phyloP scores from a whole-genome alignment of 306 rosid genomes.

The Abrus precatorius region DNA sequence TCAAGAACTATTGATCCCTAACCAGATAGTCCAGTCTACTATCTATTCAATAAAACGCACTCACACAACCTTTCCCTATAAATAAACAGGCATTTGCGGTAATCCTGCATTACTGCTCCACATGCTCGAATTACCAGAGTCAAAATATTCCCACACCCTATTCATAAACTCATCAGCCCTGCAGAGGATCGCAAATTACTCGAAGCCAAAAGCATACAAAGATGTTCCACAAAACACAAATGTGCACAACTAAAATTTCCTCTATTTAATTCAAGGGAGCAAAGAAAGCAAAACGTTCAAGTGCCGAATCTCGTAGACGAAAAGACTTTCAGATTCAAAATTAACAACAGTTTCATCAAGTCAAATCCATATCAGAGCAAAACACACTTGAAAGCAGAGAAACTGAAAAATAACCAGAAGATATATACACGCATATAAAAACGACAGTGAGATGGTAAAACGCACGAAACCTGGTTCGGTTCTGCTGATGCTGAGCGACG shows the following conservation, averaged over 20 bases:
- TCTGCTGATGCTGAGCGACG: constrained; percentile 18
- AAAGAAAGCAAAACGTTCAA: neutral
- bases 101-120: constrained; percentile 20
- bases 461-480: constrained; percentile 50
- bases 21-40: constrained; percentile 19
- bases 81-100: neutral
- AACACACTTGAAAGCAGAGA: constrained; percentile 14
- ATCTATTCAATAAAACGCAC: neutral
- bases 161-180: constrained; percentile 16
- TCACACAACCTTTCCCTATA: constrained; percentile 1
- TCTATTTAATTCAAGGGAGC: neutral
- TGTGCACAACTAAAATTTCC: constrained; percentile 12
- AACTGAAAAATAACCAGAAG: neutral
- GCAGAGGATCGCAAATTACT: neutral
- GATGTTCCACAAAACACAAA: constrained; percentile 13
- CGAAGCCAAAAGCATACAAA: neutral
- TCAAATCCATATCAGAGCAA: constrained; percentile 38
- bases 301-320: constrained; percentile 41
- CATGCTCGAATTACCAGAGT: constrained; percentile 23
- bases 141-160: constrained; percentile 21
- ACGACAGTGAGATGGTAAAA: constrained; percentile 37
- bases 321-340: constrained; percentile 55
- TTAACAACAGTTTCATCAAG: constrained; percentile 27
- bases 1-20: constrained; percentile 18
- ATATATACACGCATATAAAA: neutral